phyloP scores from a whole-genome alignment of 495 filamentous ascomycete species.

The Neurospora sp. region DNA sequence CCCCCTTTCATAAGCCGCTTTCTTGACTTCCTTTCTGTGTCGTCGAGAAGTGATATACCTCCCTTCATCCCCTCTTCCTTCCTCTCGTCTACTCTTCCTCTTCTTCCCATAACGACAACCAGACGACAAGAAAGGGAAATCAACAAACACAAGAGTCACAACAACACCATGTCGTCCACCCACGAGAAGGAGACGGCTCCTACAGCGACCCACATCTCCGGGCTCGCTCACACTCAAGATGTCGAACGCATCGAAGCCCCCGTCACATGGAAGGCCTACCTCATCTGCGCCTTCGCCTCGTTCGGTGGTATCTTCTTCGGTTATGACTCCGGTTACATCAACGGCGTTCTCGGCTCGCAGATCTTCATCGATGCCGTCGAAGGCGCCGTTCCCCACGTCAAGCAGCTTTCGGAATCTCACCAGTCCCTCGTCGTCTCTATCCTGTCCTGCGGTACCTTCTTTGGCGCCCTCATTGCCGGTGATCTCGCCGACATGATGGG shows the following conservation, averaged over 20 bases:
- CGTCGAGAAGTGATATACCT: neutral
- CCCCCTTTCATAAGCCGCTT: neutral
- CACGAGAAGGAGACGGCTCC: constrained; percentile 15
- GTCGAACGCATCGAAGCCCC: constrained; percentile 51
- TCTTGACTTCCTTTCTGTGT: neutral
- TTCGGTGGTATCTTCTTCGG: constrained; percentile 64
- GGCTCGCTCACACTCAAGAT: constrained; percentile 23
- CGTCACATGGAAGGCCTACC: constrained; percentile 55
- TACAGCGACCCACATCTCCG: constrained; percentile 8
- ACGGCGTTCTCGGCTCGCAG: constrained; percentile 45
- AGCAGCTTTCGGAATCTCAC: constrained; percentile 20
- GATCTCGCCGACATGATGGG: constrained; percentile 60
- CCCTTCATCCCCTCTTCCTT: neutral
- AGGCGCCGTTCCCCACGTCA: constrained; percentile 5
- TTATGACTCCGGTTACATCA: constrained; percentile 57
- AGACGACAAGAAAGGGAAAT: neutral
- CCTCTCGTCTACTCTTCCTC: neutral
- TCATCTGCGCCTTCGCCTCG: constrained; percentile 59
- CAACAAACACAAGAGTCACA: neutral
- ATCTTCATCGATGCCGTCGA: constrained; percentile 40
- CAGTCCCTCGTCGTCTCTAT: constrained; percentile 64
- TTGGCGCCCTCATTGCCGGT: constrained; percentile 61
- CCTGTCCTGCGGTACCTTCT: constrained; percentile 66
- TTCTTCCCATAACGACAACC: constrained; percentile 1
- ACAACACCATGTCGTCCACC: constrained; percentile 11